Evolutionary conservation across 1,139 yeast genomes (phyloP).

Genomic region (Meyerozyma smithsonii): DNA sequence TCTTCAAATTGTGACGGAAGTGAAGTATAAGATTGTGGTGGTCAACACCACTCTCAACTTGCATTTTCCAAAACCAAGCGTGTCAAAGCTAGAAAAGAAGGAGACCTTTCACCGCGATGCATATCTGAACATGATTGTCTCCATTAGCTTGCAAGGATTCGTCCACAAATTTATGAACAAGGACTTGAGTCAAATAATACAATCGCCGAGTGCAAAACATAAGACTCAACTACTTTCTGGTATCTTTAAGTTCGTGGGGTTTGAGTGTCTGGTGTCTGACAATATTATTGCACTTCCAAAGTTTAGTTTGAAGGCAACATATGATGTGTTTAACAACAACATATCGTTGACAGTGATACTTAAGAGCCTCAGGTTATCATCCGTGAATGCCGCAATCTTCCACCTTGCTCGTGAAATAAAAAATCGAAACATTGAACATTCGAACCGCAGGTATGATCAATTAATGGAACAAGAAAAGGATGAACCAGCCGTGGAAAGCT

Average conservation of each 20-base stretch:
- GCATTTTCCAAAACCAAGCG: conserved; percentile 29
- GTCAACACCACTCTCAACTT: conserved; percentile 28
- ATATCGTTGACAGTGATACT: conserved; percentile 22
- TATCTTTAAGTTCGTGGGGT: conserved; percentile 28
- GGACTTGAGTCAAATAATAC: conserved; percentile 14
- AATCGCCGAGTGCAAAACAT: conserved; percentile 5
- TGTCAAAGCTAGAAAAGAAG: conserved; percentile 9
- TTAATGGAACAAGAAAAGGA: conserved; percentile 3
- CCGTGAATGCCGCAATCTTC: conserved; percentile 37
- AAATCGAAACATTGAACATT: conserved; percentile 23
- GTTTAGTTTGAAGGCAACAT: conserved; percentile 23
- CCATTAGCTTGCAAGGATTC: conserved; percentile 21
- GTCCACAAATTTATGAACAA: conserved; percentile 26
- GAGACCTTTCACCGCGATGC: conserved; percentile 25
- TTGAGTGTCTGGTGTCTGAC: conserved; percentile 28
- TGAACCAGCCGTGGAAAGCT: neutral
- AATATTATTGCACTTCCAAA: conserved; percentile 28
- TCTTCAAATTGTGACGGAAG: conserved; percentile 13
- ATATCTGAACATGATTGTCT: conserved; percentile 23
- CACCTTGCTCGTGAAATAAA: conserved; percentile 31
- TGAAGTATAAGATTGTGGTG: conserved; percentile 25
- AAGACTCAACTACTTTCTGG: conserved; percentile 5
- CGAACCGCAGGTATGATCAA: conserved; percentile 23
- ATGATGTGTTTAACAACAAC: conserved; percentile 19
- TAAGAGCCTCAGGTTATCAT: conserved; percentile 26